Evolutionary conservation across 495 filamentous ascomycete genomes (phyloP), one percentile per base, ranked within the genome.

Genomic region (Margaritispora aquatica): DNA sequence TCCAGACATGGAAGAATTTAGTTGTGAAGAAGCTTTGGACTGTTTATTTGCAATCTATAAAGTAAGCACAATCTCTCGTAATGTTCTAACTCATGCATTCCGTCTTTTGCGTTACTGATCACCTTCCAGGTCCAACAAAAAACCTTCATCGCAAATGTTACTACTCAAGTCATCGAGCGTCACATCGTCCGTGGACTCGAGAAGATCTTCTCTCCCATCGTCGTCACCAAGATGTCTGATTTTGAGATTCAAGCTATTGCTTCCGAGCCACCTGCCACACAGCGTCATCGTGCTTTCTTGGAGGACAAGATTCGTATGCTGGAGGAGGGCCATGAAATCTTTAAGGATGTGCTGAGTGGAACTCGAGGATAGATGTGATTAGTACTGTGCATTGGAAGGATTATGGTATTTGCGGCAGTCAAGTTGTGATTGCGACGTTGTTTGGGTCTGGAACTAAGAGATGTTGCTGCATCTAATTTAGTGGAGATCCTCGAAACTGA

Each of bases 41-140:
- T 70, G 67, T 44, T 51, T 72, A 1, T 53, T 67, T 49, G 63
- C 70, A 0, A 73, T 73, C 58, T 75, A 74, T 60, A 68, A 75
- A 53, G 72, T 73, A 24, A 57, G 53, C 51, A 36, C 19, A 7
- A 21, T 56, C n/a, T 46, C 59, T 22, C 20, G 5, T 34, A 5
- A 5, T 34, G 21, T 49, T 55, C 17, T 22, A 34, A 48, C 47
- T 36, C 51, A 10, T 26, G 0, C 13, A 38, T 20, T 21, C 52
- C 7, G 19, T 51, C 22, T 8, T 38, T 22, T 41, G 7, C 20
- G 22, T 22, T 10, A 31, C 24, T 7, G 26, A 21, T 22, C n/a
- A 31, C 23, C n/a, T 11, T 47, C n/a, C 29, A 73, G 71, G 70
- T 71, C n/a, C 31, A 19, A 4, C 65, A 67, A 38, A 71, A 70